Base-by-base conservation (phyloP, 345 rosid species). In the Arabis alpina region DNA sequence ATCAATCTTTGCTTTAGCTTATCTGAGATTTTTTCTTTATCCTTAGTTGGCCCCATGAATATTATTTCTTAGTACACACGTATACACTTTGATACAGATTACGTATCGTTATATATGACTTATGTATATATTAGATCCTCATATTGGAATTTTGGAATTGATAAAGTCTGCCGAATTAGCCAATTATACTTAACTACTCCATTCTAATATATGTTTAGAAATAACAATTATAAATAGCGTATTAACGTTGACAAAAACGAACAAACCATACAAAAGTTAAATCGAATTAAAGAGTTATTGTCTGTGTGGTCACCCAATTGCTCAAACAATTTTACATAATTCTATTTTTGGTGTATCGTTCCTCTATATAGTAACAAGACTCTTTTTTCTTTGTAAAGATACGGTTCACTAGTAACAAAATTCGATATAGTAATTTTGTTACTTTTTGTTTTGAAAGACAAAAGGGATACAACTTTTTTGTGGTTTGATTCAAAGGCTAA, bases 401-500 rank as follows among this genome's bases (percentile, higher is more conserved):
- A 19, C 23, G 23, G 40, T 36, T 36, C 10, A 36, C 40, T 36
- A 36, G 40, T 36, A 36, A 36, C 40, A 36, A 36, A 8, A 36
- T 39, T 41, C 3, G 23, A 32, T 40, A 39, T 40, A 37, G 30
- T 59, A 42, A 15, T 7, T 57, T 10, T 50, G 56, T 39, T 0
- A 5, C 10, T 56, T 44, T 56, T 45, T 39, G 57, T 40, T 32
- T 28, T 51, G 0, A 41, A 75, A 68, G 70, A 54, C 63, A 74
- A 74, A 75, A 75, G 74, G 59, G 60, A 54, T 61, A 47, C 28
- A 75, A 57, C 65, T 30, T 75, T 66, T 58, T 24, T 56, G 66
- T 69, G 60, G 65, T 45, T 61, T 75, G 58, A 68, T 53, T 61
- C 73, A 74, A 74, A 52, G 73, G 58, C 57, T 53, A 75, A 75